Evolutionary conservation across 2,329 filamentous ascomycete genomes (phyloP).

Genomic region (Exophiala viscosa): DNA sequence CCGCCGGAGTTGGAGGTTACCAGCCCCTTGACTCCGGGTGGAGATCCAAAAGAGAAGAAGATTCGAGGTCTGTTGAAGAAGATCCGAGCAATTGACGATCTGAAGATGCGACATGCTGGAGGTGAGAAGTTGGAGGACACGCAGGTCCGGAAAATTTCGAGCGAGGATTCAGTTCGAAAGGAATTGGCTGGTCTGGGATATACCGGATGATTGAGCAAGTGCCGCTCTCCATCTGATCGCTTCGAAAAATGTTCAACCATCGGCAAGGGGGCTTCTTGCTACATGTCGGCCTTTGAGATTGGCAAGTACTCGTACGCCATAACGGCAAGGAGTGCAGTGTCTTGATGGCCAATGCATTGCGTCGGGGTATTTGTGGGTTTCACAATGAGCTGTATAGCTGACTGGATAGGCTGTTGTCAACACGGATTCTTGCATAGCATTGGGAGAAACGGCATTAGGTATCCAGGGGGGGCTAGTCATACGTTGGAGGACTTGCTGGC

Average conservation of each 20-base stretch:
- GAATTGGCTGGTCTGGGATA: slow-evolving; percentile 67
- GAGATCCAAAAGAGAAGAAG: slow-evolving; percentile 79
- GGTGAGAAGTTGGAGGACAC: slow-evolving; percentile 98
- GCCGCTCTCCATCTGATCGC: too few species aligned
- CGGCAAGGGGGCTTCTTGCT: too few species aligned
- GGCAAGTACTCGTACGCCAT: background rate
- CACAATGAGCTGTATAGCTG: background rate
- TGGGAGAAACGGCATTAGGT: background rate
- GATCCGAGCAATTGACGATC: slow-evolving; percentile 92
- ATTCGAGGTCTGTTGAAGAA: slow-evolving; percentile 92
- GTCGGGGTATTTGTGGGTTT: too few species aligned
- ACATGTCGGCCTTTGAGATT: too few species aligned
- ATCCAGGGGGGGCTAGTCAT: too few species aligned
- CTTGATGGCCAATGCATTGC: too few species aligned
- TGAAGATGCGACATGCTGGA: slow-evolving; percentile 92
- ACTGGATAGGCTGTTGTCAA: background rate
- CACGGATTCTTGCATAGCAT: background rate
- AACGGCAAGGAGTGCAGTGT: too few species aligned
- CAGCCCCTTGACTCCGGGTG: slow-evolving; percentile 31
- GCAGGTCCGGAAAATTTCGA: slow-evolving; percentile 96
- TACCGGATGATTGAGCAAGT: slow-evolving; percentile 30
- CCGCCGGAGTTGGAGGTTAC: slow-evolving; percentile 31
- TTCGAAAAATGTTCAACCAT: too few species aligned
- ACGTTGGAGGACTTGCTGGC: too few species aligned
- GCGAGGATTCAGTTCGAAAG: slow-evolving; percentile 76